Conservation (phyloP, 179 eudicot genomes). For the Beta lomatogona region DNA sequence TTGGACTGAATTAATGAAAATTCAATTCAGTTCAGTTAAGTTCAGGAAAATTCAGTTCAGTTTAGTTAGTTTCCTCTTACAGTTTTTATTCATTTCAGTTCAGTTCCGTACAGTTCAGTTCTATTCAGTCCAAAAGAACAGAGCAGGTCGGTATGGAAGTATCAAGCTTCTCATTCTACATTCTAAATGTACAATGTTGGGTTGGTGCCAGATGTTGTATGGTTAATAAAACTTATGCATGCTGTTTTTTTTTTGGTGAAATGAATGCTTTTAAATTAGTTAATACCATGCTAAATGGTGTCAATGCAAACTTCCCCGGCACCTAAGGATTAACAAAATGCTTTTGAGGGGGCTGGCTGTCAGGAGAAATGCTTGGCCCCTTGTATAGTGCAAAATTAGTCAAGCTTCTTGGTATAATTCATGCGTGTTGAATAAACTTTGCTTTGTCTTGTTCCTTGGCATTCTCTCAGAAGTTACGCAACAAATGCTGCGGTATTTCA, state of each 20-base stretch:
- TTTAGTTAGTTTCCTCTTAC: too few species aligned
- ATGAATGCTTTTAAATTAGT: neutral
- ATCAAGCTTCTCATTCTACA: neutral
- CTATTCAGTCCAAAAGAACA: too few species aligned
- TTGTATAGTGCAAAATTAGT: neutral
- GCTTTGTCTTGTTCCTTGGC: slow-evolving; percentile 8
- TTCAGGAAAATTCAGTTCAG: too few species aligned
- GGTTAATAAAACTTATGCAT: neutral
- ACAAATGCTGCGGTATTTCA: slow-evolving; percentile 50
- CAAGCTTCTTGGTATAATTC: neutral
- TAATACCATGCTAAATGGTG: neutral
- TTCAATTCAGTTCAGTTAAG: too few species aligned
- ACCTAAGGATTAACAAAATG: neutral
- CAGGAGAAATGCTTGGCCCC: neutral
- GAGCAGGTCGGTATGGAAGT: neutral
- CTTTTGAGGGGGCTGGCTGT: neutral
- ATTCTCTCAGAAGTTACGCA: slow-evolving; percentile 53
- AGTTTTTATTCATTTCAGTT: too few species aligned
- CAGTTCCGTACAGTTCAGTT: too few species aligned
- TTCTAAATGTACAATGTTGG: neutral
- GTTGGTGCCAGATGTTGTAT: neutral
- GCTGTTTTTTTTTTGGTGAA: neutral
- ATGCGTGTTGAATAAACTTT: neutral
- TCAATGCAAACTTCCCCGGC: neutral
- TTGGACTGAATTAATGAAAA: too few species aligned